Percentiles rank a stretch among this genome's conserved stretches.
phyloP scores from a whole-genome alignment of 2,329 filamentous ascomycete species.

The Thielaviopsis musarum region DNA sequence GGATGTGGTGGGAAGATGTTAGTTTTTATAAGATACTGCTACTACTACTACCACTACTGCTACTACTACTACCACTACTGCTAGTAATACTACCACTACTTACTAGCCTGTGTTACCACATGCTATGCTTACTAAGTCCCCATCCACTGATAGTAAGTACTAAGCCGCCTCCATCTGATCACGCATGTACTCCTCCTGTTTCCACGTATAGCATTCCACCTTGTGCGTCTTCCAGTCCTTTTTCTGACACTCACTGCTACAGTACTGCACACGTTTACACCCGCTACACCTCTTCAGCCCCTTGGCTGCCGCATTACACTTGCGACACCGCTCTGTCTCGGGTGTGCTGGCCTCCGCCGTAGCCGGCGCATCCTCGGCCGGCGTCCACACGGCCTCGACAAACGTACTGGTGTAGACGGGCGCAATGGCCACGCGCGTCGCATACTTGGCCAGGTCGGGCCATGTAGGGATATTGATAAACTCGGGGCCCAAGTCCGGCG shows the following conservation, averaged over 20 bases:
- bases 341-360: slow-evolving; percentile 14
- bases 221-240: slow-evolving; percentile 36
- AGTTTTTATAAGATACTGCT: too few relatives aligned
- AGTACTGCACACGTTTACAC: slow-evolving; percentile 32
- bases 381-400: not conserved
- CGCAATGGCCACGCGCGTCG: slow-evolving; percentile 41
- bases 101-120: too few relatives aligned
- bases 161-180: not conserved
- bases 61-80: too few relatives aligned
- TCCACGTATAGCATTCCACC: slow-evolving; percentile 22
- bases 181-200: not conserved
- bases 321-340: slow-evolving; percentile 26
- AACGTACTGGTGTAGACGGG: slow-evolving; percentile 23
- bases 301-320: slow-evolving; percentile 16
- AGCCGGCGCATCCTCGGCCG: too few relatives aligned
- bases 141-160: too few relatives aligned
- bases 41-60: too few relatives aligned
- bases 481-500: slow-evolving; percentile 17
- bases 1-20: too few relatives aligned
- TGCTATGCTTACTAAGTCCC: too few relatives aligned
- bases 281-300: slow-evolving; percentile 27
- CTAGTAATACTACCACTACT: too few relatives aligned
- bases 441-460: slow-evolving; percentile 24
- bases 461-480: slow-evolving; percentile 27
- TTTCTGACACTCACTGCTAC: slow-evolving; percentile 34